Evolutionary conservation across 2,329 filamentous ascomycete species (phyloP).

Genomic region (Alternaria gaisen): DNA sequence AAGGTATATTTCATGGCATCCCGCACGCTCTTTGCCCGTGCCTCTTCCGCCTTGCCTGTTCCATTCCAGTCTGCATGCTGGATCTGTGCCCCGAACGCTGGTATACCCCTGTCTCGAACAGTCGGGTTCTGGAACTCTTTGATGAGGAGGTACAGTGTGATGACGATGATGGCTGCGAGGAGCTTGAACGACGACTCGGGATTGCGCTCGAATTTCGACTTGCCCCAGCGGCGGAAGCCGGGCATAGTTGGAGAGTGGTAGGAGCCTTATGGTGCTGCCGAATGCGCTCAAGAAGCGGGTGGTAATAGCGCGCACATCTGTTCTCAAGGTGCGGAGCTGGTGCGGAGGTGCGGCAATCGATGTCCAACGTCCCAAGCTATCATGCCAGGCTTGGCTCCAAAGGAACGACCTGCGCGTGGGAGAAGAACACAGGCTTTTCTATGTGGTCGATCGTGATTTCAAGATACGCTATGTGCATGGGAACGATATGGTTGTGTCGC

Average conservation of each 20-base stretch:
- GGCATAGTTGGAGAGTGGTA: slow-evolving; percentile 35
- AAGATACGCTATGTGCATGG: not conserved
- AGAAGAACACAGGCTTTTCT: not conserved
- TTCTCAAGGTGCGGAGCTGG: slow-evolving; percentile 27
- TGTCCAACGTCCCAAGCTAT: slow-evolving; percentile 4
- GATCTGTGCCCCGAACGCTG: slow-evolving; percentile 39
- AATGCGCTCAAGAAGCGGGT: slow-evolving; percentile 28
- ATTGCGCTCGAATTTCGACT: slow-evolving; percentile 50
- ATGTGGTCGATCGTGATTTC: not conserved
- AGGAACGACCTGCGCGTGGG: not conserved
- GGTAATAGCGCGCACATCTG: slow-evolving; percentile 35
- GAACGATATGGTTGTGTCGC: not conserved
- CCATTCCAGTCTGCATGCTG: slow-evolving; percentile 49
- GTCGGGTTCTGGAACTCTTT: slow-evolving; percentile 48
- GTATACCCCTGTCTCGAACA: slow-evolving; percentile 24
- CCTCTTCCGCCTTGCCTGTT: slow-evolving; percentile 45
- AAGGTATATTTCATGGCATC: slow-evolving; percentile 54
- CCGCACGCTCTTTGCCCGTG: slow-evolving; percentile 45
- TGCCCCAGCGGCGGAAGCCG: slow-evolving; percentile 49
- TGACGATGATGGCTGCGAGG: slow-evolving; percentile 50
- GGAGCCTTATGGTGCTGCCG: slow-evolving; percentile 18
- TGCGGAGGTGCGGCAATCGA: slow-evolving; percentile 23
- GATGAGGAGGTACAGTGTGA: slow-evolving; percentile 53
- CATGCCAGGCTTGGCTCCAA: slow-evolving; percentile 11
- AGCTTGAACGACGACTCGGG: slow-evolving; percentile 55